Percentiles rank a stretch among this genome's conserved stretches.
Conservation (phyloP, 805 yeast genomes). For the Candida endomychidarum region DNA sequence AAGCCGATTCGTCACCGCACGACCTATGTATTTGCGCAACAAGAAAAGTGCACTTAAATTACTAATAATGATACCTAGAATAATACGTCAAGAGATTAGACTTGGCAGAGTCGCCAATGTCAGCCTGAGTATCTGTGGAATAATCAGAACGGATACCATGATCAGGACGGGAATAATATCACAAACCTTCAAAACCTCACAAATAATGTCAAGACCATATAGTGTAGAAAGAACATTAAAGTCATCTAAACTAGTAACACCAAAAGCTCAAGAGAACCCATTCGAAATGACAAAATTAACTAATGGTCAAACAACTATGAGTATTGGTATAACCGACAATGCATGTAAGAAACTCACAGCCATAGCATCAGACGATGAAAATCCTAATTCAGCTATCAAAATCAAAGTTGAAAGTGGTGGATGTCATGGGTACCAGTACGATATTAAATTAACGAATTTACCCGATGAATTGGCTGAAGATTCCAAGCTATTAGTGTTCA, state of each 20-base stretch:
- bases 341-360: constrained; percentile 53
- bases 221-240: constrained; percentile 18
- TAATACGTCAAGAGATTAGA: no score
- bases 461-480: constrained; percentile 34
- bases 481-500: constrained; percentile 53
- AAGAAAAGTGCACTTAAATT: not conserved
- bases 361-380: constrained; percentile 53
- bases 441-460: constrained; percentile 58
- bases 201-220: not conserved
- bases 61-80: constrained; percentile 4
- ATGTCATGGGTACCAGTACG: constrained; percentile 96
- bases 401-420: constrained; percentile 93
- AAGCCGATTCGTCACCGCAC: not conserved
- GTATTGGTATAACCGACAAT: constrained; percentile 46
- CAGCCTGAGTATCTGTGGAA: no score
- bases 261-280: constrained; percentile 26
- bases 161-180: no score
- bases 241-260: constrained; percentile 30
- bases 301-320: constrained; percentile 36
- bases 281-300: constrained; percentile 34
- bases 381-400: constrained; percentile 63
- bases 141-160: no score
- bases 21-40: not conserved
- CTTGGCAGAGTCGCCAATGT: no score
- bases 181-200: no score